These are phyloP conservation scores for Solidago caesia DNA, from an alignment of 129 eudicot genomes.

Conservation along the genomic window DNA sequence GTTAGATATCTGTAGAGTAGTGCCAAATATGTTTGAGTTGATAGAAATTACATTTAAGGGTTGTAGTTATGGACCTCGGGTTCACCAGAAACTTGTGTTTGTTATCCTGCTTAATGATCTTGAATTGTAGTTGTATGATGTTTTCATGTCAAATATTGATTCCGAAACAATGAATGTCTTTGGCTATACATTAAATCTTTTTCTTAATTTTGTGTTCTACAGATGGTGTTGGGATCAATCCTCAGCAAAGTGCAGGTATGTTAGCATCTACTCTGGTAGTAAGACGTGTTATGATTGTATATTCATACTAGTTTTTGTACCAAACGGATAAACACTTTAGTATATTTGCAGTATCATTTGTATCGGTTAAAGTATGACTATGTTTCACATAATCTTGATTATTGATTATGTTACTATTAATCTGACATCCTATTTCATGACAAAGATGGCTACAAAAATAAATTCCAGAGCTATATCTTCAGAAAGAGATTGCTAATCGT, in stretches of 20 bases:
- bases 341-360: no score
- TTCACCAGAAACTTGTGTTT: not conserved
- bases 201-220: slow-evolving; percentile 23
- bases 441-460: no score
- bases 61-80: not conserved
- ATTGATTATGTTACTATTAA: no score
- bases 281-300: not conserved
- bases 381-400: no score
- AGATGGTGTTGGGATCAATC: slow-evolving; percentile 99
- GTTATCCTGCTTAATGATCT: no score
- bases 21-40: not conserved
- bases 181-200: not conserved
- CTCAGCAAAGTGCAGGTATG: slow-evolving; percentile 99
- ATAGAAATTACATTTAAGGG: not conserved
- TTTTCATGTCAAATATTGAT: not conserved
- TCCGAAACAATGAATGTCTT: not conserved
- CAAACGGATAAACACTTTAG: not conserved
- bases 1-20: not conserved
- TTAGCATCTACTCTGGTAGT: not conserved
- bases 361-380: no score
- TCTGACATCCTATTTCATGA: no score
- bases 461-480: no score
- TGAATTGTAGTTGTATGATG: no score
- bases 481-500: no score
- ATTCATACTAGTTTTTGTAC: not conserved